These are phyloP conservation scores for Rhizoclosmatium globosum DNA, from an alignment of 192 early-diverging fungal species.

Conservation along the genomic window DNA sequence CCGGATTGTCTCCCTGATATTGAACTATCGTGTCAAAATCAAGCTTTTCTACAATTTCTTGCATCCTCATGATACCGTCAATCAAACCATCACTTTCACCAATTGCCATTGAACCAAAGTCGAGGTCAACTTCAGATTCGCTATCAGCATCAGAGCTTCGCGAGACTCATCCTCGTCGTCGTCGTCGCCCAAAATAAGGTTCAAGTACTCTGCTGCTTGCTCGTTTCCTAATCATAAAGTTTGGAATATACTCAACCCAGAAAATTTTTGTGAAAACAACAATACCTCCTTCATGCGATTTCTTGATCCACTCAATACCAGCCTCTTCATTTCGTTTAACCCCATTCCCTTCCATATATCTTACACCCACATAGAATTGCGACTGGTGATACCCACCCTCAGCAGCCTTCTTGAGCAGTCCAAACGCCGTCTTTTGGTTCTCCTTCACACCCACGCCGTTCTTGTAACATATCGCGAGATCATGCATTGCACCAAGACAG, in stretches of 20 bases:
- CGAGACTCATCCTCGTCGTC: background rate
- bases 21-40: background rate
- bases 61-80: background rate
- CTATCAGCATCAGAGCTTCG: background rate
- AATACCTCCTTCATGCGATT: background rate
- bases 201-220: background rate
- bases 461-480: slow-evolving; percentile 2
- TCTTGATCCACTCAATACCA: background rate
- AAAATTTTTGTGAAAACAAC: background rate
- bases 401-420: background rate
- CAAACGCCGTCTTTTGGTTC: background rate
- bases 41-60: background rate
- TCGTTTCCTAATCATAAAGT: background rate
- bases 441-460: background rate
- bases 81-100: background rate
- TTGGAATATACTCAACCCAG: background rate
- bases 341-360: background rate
- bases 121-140: background rate
- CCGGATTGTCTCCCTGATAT: background rate
- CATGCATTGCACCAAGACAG: background rate
- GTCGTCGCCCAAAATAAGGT: background rate
- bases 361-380: background rate
- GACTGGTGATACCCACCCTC: slow-evolving; percentile 1
- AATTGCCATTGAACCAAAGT: background rate
- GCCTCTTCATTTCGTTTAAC: background rate